Evolutionary conservation across 2,329 filamentous ascomycete genomes (phyloP).

Genomic region (Fusarium paranaense): DNA sequence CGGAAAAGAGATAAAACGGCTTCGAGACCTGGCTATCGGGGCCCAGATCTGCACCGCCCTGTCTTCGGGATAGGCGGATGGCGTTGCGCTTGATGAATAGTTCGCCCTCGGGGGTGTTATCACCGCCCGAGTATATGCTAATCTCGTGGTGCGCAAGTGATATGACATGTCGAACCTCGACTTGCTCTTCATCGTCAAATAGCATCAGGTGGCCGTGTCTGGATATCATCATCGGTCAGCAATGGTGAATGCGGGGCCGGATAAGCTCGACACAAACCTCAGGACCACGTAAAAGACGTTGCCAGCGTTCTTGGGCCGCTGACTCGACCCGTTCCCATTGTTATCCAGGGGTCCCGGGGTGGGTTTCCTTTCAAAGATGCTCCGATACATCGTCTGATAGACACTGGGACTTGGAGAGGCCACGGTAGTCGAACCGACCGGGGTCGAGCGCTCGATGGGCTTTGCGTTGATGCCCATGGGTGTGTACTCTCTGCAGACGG

Average conservation of each 20-base stretch:
- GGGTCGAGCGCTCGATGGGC: conserved; percentile 86
- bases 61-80: conserved; percentile 79
- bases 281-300: conserved; percentile 96
- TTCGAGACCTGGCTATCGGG: conserved; percentile 73
- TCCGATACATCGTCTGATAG: conserved; percentile 98
- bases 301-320: conserved; percentile 73
- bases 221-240: conserved; percentile 9
- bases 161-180: conserved; percentile 96
- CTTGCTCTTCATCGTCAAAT: conserved; percentile 93
- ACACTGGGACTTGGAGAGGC: conserved; percentile 89
- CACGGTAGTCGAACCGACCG: conserved; percentile 79
- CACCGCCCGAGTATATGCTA: conserved; percentile 84
- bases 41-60: conserved; percentile 63
- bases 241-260: conserved; percentile 8
- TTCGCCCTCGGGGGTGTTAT: conserved; percentile 86
- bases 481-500: conserved; percentile 93
- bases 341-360: conserved; percentile 59
- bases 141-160: conserved; percentile 90
- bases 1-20: conserved; percentile 93
- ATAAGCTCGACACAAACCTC: conserved; percentile 58
- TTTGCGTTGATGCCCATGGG: conserved; percentile 93
- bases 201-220: conserved; percentile 97
- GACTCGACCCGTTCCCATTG: conserved; percentile 59
- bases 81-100: conserved; percentile 96
- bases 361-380: conserved; percentile 87